Evolutionary conservation across 1,139 yeast species (phyloP), one percentile per base, ranked within the genome.

Genomic region (Diutina neorugosa): DNA sequence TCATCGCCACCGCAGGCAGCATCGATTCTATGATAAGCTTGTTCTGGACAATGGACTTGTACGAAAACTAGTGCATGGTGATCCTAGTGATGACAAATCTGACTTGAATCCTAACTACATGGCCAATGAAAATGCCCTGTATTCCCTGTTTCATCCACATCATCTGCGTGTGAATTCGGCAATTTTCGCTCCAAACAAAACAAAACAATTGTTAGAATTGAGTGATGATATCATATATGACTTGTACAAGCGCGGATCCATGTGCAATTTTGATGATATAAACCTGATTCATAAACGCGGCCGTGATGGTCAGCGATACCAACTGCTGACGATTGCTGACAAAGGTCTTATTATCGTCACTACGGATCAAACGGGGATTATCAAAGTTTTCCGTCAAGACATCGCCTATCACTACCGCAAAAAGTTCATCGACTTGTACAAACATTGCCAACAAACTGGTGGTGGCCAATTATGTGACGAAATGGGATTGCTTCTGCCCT

Each of bases 181-280:
- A 0, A 62, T 81, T 0, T 81, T 89, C 68, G 96, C 96, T 0
- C 97, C 97, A 0, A 69, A 78, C n/a, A 70, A 72, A 2, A 84
- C 96, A 0, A 75, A 79, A 55, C 81, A 79, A 55, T 69, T 85
- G 16, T 66, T 90, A 52, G 83, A 84, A 52, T 70, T 83, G 48
- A 84, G 95, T 1, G 86, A 86, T 61, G 97, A 90, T 63, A 80
- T 86, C 3, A 80, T 90, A 3, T 89, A 77, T 63, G 95, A 87
- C 57, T 65, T 86, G 55, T 60, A 68, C 37, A 68, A 66, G 58
- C 61, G 76, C 54, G 69, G 66, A 2, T 48, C 52, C 52, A 61
- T 55, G 27, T n/a, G 18, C 11, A 46, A 46, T 9, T 46, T 46
- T 16, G 50, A 46, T 9, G 16, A 11, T 18, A 7, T 11, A 20